These are phyloP conservation scores for Kazachstania bromeliacearum DNA, from an alignment of 805 yeast species.

Conservation along the genomic window DNA sequence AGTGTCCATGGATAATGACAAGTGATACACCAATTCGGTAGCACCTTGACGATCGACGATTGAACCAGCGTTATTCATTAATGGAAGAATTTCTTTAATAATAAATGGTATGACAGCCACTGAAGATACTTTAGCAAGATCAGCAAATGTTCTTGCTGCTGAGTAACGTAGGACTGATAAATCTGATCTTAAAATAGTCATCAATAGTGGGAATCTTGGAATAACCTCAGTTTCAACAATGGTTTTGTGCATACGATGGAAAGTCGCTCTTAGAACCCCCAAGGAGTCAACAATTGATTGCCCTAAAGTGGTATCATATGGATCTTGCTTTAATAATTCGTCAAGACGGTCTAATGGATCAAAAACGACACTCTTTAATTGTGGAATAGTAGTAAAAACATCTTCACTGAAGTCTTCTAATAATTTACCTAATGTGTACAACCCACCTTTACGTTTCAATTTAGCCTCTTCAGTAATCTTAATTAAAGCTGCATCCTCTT, in stretches of 20 bases:
- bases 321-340: constrained; percentile 15
- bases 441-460: constrained; percentile 79
- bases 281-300: constrained; percentile 79
- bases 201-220: constrained; percentile 42
- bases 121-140: constrained; percentile 61
- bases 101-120: constrained; percentile 65
- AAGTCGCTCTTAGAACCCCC: constrained; percentile 68
- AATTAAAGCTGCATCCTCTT: constrained; percentile 51
- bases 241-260: constrained; percentile 46
- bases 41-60: constrained; percentile 82
- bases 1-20: constrained; percentile 76
- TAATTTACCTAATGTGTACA: constrained; percentile 54
- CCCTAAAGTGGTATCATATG: constrained; percentile 41
- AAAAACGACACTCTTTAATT: constrained; percentile 53
- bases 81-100: constrained; percentile 70
- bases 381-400: constrained; percentile 55
- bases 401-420: constrained; percentile 42
- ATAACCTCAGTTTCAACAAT: constrained; percentile 42
- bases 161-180: constrained; percentile 82
- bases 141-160: constrained; percentile 81
- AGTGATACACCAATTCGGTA: constrained; percentile 80
- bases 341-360: constrained; percentile 46
- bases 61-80: constrained; percentile 66
- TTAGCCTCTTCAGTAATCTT: constrained; percentile 62
- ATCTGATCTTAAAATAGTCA: constrained; percentile 50